Evolutionary conservation across 345 rosid genomes (phyloP).

Genomic region (Rhizophora apiculata): DNA sequence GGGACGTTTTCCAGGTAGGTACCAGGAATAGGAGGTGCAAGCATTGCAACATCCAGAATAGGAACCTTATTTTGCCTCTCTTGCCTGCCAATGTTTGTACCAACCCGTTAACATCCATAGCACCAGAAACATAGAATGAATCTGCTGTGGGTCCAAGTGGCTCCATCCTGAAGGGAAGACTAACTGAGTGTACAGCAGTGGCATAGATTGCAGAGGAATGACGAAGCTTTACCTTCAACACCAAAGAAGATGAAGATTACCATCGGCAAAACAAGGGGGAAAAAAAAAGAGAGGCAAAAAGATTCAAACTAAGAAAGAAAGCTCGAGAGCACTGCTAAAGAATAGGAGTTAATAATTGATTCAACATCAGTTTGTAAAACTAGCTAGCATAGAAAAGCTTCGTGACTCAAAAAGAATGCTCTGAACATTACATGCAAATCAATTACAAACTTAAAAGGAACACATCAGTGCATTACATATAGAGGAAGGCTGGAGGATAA

Average conservation of each 20-base stretch:
- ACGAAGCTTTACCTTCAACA: slow-evolving; percentile 24
- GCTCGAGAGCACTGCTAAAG: too few relatives aligned
- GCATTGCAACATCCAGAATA: slow-evolving; percentile 73
- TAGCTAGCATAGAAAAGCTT: too few relatives aligned
- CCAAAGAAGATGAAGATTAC: slow-evolving; percentile 10
- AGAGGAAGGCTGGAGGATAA: slow-evolving; percentile 2
- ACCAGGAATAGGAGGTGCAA: slow-evolving; percentile 60
- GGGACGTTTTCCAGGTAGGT: slow-evolving; percentile 8
- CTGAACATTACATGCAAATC: too few relatives aligned
- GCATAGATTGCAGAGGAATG: slow-evolving; percentile 47
- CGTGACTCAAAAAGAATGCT: too few relatives aligned
- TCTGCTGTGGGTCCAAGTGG: slow-evolving; percentile 42
- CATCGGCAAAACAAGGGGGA: neutral
- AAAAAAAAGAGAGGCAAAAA: too few relatives aligned
- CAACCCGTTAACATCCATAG: slow-evolving; percentile 51
- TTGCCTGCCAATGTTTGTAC: slow-evolving; percentile 57
- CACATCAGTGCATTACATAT: too few relatives aligned
- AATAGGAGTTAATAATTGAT: too few relatives aligned
- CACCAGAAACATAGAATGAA: slow-evolving; percentile 45
- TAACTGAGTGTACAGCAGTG: slow-evolving; percentile 69
- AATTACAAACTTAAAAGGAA: too few relatives aligned
- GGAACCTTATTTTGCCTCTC: slow-evolving; percentile 64
- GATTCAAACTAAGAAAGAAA: too few relatives aligned
- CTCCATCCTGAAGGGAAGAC: slow-evolving; percentile 67
- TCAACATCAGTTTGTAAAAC: too few relatives aligned